phyloP scores from a whole-genome alignment of 148 eudicot genomes.

The Linanthus parryae region DNA sequence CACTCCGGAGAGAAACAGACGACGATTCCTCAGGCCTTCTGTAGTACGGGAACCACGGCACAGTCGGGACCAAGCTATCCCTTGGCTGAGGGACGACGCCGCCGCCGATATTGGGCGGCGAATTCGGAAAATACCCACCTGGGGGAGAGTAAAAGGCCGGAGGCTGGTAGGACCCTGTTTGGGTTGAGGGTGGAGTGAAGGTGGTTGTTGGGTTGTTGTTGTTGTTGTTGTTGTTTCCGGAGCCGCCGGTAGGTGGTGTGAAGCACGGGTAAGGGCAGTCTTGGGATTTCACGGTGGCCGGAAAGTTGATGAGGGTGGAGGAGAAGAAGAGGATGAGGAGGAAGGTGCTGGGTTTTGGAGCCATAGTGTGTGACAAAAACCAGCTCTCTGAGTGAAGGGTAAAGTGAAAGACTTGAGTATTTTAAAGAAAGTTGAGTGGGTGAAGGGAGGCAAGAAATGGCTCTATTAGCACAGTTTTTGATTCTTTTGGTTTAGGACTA shows the following conservation, averaged over 20 bases:
- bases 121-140: slow-evolving; percentile 13
- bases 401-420: too few species aligned
- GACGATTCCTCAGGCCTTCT: too few species aligned
- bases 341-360: slow-evolving; percentile 6
- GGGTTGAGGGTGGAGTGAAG: slow-evolving; percentile 13
- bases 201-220: too few species aligned
- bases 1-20: too few species aligned
- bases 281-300: slow-evolving; percentile 14
- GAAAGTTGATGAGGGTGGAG: slow-evolving; percentile 13
- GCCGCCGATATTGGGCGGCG: slow-evolving; percentile 14
- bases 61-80: slow-evolving; percentile 25
- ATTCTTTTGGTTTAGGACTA: too few species aligned
- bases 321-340: slow-evolving; percentile 16
- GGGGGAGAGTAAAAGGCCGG: slow-evolving; percentile 17
- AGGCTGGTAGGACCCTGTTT: slow-evolving; percentile 13
- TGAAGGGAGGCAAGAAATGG: too few species aligned
- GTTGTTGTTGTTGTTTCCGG: too few species aligned
- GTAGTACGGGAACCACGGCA: too few species aligned
- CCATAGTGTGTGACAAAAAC: slow-evolving; percentile 9
- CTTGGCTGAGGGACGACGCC: slow-evolving; percentile 25
- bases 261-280: slow-evolving; percentile 38
- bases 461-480: too few species aligned
- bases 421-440: too few species aligned
- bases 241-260: slow-evolving; percentile 31
- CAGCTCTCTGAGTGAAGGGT: too few species aligned